Base-by-base conservation (phyloP, 2,329 filamentous ascomycete species). In the Escovopsis weberi region DNA sequence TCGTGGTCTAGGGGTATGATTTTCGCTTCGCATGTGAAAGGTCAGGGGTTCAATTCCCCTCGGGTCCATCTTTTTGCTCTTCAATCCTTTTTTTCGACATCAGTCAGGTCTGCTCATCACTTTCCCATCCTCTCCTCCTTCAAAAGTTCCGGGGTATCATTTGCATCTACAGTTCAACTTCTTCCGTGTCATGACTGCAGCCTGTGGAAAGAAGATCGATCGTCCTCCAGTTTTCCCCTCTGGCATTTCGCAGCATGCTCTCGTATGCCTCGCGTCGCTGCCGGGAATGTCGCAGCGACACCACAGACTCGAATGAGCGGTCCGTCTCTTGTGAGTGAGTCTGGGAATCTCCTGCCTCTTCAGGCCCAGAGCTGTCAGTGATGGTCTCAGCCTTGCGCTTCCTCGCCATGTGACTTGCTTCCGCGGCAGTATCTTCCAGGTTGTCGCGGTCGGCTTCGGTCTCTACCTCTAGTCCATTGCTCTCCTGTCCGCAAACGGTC, bases 191-290 rank as follows among this genome's bases (percentile, higher is more conserved):
- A 39, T 66, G 59, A 32, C 61, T 51, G 19, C 55, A 48, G 28
- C 47, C 57, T 1, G 59, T 61, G 0, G 61, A 64, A 28, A 66
- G 50, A 9, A 66, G 49, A 3, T 50, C 46, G 8, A 64, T 54
- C 0, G 56, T 38, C 4, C 40, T 45, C 61, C 63, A 65, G 2
- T 48, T 47, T 6, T 48, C 53, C 6, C 51, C 51, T 6, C 44
- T 41, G 5, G 53, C 40, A 30, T 60, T 59, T 15, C 47, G 46
- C 0, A 59, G 42, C 54, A 61, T 64, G n/a, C 48, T 49, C 6
- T 43, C 36, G 37, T 63, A 65, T 2, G 62, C 62, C 5, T 61
- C 58, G 12, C 43, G 49, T 8, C 59, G 53, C 6, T 50, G 26
- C 6, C 43, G 41, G 2, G 59, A 62, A 43, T 52, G 45, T 1